Base-by-base conservation (phyloP, 2,329 filamentous ascomycete species). In the Aspergillus tanneri region DNA sequence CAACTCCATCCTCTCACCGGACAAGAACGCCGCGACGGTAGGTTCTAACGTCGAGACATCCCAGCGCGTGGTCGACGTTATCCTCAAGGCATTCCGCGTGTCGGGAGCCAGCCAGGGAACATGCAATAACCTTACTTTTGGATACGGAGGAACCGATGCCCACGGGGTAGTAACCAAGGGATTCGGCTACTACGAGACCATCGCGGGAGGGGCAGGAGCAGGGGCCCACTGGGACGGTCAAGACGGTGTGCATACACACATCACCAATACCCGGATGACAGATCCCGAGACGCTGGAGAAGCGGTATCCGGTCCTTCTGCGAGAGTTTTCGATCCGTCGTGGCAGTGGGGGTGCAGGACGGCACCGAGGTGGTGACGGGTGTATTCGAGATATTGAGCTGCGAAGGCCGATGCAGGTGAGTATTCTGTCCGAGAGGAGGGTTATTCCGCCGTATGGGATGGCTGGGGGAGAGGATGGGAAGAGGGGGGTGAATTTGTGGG, bases 181-280 rank as follows among this genome's bases (percentile, higher is more conserved):
- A 21, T 91, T 90, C 62, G 87, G 87, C 8, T 91, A 90, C 72
- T 90, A 90, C 67, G 88, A 93, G 68, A 92, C 88, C 5, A 90
- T 93, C 54, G 85, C 86, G 0, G 88, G 88, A 28, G 88, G 88
- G 0, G 83, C 79, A 32, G 88, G 87, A 21, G 88, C 88, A 0
- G 87, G 87, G 0, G 79, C 84, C 0, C 76, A 77, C 12, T 91
- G 87, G 87, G 76, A 86, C 52, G 88, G 88, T 28, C 85, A 86
- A 10, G 82, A 76, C 44, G 88, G 86, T 12, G 86, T 91, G n/a
- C 87, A 92, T 64, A 86, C 82, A 2, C 87, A 92, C 70, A 90
- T 91, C 86, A 92, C 88, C 6, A 93, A 93, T 66, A 92, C 88
- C 3, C 80, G 87, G 12, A 92, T 91, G 62, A 91, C 88, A 0